Percentiles rank a stretch among this genome's conserved stretches.
These are phyloP conservation scores for Haberlea rhodopensis DNA, from an alignment of 257 asterid species.

Conservation along the genomic window DNA sequence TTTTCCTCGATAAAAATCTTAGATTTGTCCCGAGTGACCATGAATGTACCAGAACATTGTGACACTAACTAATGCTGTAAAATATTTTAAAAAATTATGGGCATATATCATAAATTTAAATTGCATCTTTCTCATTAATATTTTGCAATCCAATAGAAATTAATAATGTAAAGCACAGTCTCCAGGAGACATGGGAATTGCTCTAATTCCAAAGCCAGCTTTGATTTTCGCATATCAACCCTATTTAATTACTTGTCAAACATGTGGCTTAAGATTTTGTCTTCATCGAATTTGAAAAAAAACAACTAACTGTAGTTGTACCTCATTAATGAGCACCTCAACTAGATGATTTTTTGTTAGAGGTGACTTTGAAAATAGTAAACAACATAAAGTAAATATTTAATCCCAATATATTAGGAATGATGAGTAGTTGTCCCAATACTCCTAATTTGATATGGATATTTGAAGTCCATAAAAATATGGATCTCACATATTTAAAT, in stretches of 20 bases:
- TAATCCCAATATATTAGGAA: no score
- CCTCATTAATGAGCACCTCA: neutral
- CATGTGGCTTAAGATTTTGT: conserved; percentile 33
- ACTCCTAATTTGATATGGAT: no score
- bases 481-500: no score
- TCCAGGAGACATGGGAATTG: conserved; percentile 74
- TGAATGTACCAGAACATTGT: no score
- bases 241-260: conserved; percentile 25
- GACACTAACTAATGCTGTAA: no score
- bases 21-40: no score
- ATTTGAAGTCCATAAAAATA: no score
- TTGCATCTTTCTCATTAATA: conserved; percentile 10
- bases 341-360: neutral
- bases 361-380: no score
- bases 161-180: conserved; percentile 35
- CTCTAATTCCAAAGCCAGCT: conserved; percentile 62
- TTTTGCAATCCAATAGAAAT: neutral
- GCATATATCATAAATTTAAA: neutral
- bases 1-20: no score
- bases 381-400: no score
- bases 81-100: no score
- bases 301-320: neutral
- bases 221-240: conserved; percentile 41
- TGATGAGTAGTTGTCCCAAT: no score
- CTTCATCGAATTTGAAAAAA: conserved; percentile 39